Conservation (phyloP, 148 eudicot species). For the Suaeda aralocaspica region DNA sequence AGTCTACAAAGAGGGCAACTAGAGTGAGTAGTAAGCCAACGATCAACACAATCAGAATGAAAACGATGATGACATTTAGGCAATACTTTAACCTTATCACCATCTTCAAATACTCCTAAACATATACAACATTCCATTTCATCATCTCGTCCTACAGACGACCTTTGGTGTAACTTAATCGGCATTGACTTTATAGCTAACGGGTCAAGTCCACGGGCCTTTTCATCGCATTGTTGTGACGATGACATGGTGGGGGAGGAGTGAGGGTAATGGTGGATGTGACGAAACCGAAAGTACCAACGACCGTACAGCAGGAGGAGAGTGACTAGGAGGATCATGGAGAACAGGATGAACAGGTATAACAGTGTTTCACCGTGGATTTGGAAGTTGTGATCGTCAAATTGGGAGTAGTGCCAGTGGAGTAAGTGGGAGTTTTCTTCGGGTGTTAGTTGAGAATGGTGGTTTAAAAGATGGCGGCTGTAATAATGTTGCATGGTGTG, state of each 20-base stretch:
- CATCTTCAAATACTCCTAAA: conserved; percentile 54
- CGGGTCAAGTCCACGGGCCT: conserved; percentile 37
- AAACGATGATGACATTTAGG: conserved; percentile 52
- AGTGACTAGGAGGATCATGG: conserved; percentile 42
- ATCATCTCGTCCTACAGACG: conserved; percentile 14
- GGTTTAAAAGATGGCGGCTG: conserved; percentile 28
- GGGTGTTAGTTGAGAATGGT: conserved; percentile 20
- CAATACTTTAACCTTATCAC: conserved; percentile 65
- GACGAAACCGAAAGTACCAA: conserved; percentile 53
- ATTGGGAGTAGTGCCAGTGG: conserved; percentile 68
- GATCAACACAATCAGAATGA: conserved; percentile 75
- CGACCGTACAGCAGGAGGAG: conserved; percentile 58
- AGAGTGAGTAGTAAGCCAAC: conserved; percentile 54
- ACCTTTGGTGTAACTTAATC: conserved; percentile 34
- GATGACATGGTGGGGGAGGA: conserved; percentile 11
- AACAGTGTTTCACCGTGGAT: conserved; percentile 67
- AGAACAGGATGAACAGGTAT: conserved; percentile 60
- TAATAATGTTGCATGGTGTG: conserved; percentile 6
- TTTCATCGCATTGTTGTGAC: conserved; percentile 6
- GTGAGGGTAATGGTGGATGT: conserved; percentile 19
- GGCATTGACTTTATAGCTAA: conserved; percentile 39
- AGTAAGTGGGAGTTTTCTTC: conserved; percentile 32
- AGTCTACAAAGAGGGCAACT: conserved; percentile 80
- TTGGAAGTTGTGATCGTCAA: conserved; percentile 62
- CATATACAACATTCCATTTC: conserved; percentile 71